Percentiles rank a stretch among this genome's conserved stretches.
phyloP scores from a whole-genome alignment of 257 asterid genomes.

The Mentha longifolia region DNA sequence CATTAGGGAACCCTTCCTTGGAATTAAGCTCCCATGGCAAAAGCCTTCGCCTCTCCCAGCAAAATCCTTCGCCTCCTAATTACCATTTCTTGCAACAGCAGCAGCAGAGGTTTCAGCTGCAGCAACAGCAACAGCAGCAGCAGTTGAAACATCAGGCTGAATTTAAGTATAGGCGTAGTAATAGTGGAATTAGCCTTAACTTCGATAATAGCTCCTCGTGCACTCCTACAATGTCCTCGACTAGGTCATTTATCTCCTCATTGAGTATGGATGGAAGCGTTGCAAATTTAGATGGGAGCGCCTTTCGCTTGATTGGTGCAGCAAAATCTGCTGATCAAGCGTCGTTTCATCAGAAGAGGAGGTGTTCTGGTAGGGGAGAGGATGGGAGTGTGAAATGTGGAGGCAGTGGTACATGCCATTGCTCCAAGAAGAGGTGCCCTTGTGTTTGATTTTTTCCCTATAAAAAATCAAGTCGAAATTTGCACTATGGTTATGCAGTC shows the following conservation, averaged over 20 bases:
- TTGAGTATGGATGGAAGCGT: conserved; percentile 88
- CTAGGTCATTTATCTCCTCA: conserved; percentile 82
- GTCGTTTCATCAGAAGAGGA: conserved; percentile 67
- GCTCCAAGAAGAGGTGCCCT: conserved; percentile 87
- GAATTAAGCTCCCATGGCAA: conserved; percentile 61
- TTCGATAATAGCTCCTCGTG: conserved; percentile 81
- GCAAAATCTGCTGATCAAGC: conserved; percentile 81
- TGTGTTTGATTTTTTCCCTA: background rate
- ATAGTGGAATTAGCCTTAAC: conserved; percentile 80
- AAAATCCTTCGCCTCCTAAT: conserved; percentile 38
- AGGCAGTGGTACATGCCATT: conserved; percentile 80
- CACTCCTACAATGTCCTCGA: conserved; percentile 86
- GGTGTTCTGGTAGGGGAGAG: conserved; percentile 78
- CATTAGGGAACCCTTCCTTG: conserved; percentile 54
- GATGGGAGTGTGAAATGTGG: conserved; percentile 94
- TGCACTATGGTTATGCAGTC: background rate
- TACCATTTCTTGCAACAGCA: conserved; percentile 49
- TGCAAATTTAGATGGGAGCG: conserved; percentile 63
- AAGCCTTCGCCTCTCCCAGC: conserved; percentile 48
- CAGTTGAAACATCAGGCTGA: conserved; percentile 67
- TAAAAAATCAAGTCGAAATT: background rate
- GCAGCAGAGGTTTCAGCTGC: conserved; percentile 38
- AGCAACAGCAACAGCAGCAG: conserved; percentile 58
- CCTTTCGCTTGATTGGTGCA: conserved; percentile 70
- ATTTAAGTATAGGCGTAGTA: conserved; percentile 55